Base-by-base conservation (phyloP, 2,329 filamentous ascomycete species). In the Aspergillus sp. region DNA sequence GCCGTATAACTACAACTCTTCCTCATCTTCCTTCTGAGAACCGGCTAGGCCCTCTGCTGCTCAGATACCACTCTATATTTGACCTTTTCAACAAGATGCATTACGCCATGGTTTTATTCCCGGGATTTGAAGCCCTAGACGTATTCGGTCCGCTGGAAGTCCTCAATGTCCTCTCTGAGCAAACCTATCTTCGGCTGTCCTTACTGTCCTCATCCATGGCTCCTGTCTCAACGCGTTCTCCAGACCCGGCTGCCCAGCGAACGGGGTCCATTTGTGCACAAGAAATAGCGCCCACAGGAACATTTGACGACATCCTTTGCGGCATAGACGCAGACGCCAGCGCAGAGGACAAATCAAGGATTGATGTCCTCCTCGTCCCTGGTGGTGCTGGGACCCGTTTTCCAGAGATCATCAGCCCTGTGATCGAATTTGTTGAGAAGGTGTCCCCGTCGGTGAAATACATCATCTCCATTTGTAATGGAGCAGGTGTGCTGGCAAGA, bases 391-490 rank as follows among this genome's bases (percentile, higher is more conserved):
- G 85, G 0, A 73, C 65, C 20, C 51, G 73, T 19, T 60, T 60
- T 35, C 33, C 33, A n/a, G 33, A 35, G 26, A 20, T 41, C 38
- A 55, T 53, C 7, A 58, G 62, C 33, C 33, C 67, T 17, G 68
- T 76, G 0, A 66, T 80, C 2, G 69, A 76, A 2, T 85, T 77
- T 55, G 65, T 84, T 40, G 60, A 64, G 26, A 65, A 65, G 1
- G 63, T 67, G n/a, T 81, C 75, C 59, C 76, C 79, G 0, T 67
- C 66, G 4, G 63, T 86, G 20, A 70, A 79, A 56, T 81, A 82
- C 56, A 61, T 87, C 10, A 73, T 89, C 43, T 86, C 84, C 0
- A 77, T 89, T 1, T 89, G 87, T 66, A 89, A 84, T 1, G 86
- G 86, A 0, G 76, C 82, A 4, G 79, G 79, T 2, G 67, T 87